Evolutionary conservation across 768 basidiomycete genomes (phyloP), one percentile per base, ranked within the genome.

Genomic region (Kwoniella europaea): DNA sequence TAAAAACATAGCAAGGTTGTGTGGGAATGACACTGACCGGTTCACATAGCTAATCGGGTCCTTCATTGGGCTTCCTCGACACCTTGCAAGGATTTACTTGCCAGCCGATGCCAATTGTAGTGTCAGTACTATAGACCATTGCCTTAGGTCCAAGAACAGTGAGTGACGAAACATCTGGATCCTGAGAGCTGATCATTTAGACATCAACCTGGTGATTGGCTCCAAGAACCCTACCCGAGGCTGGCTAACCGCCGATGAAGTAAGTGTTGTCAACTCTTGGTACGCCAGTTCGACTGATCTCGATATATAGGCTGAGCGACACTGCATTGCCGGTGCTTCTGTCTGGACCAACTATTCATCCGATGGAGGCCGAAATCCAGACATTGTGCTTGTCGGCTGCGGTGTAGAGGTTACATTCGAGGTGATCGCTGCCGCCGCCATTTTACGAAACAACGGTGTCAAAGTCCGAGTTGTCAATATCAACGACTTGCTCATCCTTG

Each of bases 51-150:
- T 96, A 82, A 93, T 96, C 75, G 90, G 91, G 22, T 90, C 91
- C 0, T 88, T 97, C n/a, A 87, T 95, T 68, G 88, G 89, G 76
- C 84, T 95, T 71, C 93, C 94, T 75, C 86, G 76, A 43, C 70
- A 81, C 22, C 71, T 79, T 18, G 77, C 76, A 16, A 68, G 81
- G n/a, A 75, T 83, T 42, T 84, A 83, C 79, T 86, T 94, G 24
- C 92, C 93, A 0, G 92, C 94, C n/a, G 94, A 96, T 76, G 91
- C 92, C 13, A 94, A 95, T 81, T 91, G 91, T 77, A 89, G 91
- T 85, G 84, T 94, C 71, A 91, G 90, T 44, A 93, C 92, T 24
- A 87, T 95, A 66, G 88, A 91, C 3, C 94, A 95, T 82, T 93
- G 92, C 76, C 82, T 95, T 78, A 85, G 90, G 61, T 89, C 92